Evolutionary conservation across 2,329 filamentous ascomycete species (phyloP).

Genomic region (Exophiala aquamarina): DNA sequence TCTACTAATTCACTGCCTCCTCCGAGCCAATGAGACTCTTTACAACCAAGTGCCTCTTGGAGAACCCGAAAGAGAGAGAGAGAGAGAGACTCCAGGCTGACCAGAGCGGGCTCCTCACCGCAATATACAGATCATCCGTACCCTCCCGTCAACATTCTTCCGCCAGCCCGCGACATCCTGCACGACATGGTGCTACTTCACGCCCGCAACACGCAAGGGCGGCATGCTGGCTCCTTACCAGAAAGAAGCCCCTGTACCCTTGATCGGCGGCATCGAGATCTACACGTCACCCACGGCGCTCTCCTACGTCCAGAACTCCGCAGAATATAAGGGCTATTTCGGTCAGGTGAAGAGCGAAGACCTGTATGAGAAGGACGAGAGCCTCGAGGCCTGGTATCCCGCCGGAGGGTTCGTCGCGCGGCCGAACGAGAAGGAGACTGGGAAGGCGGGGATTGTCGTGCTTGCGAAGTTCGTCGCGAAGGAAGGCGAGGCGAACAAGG

Average conservation of each 20-base stretch:
- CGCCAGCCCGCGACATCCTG: conserved; percentile 6
- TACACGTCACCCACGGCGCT: conserved; percentile 11
- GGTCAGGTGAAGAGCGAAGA: conserved; percentile 12
- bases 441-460: conserved; percentile 23
- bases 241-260: conserved; percentile 1
- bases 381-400: conserved; percentile 21
- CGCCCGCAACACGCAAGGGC: conserved; percentile 91
- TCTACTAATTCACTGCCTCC: not conserved
- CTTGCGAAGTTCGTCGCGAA: conserved; percentile 25
- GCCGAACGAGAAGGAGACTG: conserved; percentile 15
- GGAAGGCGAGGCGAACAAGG: conserved; percentile 16
- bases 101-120: no score
- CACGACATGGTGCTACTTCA: conserved; percentile 92
- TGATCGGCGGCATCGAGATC: conserved; percentile 21
- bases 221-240: conserved; percentile 93
- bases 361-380: conserved; percentile 9
- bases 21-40: no score
- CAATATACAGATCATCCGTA: conserved; percentile 3
- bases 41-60: no score
- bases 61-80: no score
- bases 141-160: conserved; percentile 7
- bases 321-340: conserved; percentile 13
- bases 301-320: conserved; percentile 1
- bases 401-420: conserved; percentile 23
- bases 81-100: no score